Base-by-base conservation (phyloP, 495 filamentous ascomycete genomes). In the Penicillium robsamsonii region DNA sequence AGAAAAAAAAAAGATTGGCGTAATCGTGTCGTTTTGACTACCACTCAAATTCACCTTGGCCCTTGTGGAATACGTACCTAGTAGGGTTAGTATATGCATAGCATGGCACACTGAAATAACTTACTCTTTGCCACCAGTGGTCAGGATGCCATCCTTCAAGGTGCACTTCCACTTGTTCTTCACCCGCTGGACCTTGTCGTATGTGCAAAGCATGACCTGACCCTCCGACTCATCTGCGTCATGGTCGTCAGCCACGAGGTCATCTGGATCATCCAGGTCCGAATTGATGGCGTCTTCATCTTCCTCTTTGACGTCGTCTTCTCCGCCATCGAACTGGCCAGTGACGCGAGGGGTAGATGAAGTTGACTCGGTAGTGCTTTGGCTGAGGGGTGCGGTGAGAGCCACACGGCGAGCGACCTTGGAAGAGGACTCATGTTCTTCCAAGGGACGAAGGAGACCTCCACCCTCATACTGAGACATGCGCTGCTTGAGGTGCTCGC, bases 101-200 rank as follows among this genome's bases (percentile, higher is more conserved):
- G 13, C 10, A 12, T 22, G 10, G 22, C 13, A 29, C 22, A 2
- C 5, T 17, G 15, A 45, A 5, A 44, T 15, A 54, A 81, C 85
- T 74, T 70, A 90, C 83, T 99, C 94, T 71, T 87, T 92, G 58
- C 88, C 87, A 60, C 90, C 90, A 37, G 92, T 89, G 46, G 87
- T 96, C 58, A 99, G 79, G 15, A 99, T 89, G 17, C 94, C 94
- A 64, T 99, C 94, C 78, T 97, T 97, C 51, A 99, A 81, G 5
- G 89, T 90, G 75, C 94, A 99, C 86, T 99, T 99, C 94, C 94
- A 99, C 87, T 97, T 99, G 72, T 97, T 99, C 86, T 99, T 99
- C 56, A 97, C 95, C 48, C 94, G 81, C 73, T 97, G 92, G 18
- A 99, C 94, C 78, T 99, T 99, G 77, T 99, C 94, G 67, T 98